Conservation (phyloP, 2,329 filamentous ascomycete species). For the Verticillium alfalfae region DNA sequence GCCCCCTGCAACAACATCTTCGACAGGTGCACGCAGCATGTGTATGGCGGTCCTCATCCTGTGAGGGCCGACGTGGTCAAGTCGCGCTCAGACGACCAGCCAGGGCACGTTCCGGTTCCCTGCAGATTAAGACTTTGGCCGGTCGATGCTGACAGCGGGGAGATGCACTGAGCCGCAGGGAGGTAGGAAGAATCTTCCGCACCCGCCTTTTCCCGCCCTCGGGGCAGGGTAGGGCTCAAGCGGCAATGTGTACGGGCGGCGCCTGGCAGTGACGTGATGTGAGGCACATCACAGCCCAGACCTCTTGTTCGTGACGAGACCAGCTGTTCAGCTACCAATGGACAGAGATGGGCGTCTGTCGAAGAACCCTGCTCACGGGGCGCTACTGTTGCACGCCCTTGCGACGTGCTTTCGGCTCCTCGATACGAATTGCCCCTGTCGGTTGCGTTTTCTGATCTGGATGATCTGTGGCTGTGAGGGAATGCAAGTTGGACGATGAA, state of each 20-base stretch:
- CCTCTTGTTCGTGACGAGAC: too few species aligned
- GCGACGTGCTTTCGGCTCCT: conserved; percentile 5
- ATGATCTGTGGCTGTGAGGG: not conserved
- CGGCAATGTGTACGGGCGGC: not conserved
- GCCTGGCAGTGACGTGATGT: not conserved
- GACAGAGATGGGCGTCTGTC: not conserved
- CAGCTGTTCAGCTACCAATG: not conserved
- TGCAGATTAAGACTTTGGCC: not conserved
- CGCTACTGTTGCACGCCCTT: conserved; percentile 5
- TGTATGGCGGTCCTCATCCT: not conserved
- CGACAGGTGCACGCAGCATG: not conserved
- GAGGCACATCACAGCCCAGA: not conserved
- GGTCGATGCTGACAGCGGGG: not conserved
- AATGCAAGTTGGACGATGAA: not conserved
- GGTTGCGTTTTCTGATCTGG: not conserved
- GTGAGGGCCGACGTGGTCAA: not conserved
- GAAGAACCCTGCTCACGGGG: not conserved
- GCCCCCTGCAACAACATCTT: not conserved
- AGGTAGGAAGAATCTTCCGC: not conserved
- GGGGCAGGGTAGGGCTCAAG: not conserved
- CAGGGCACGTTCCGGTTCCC: not conserved
- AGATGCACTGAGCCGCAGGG: not conserved
- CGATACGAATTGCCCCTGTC: conserved; percentile 9
- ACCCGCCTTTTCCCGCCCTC: not conserved
- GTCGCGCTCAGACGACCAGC: not conserved